Evolutionary conservation across 352 stramenopile species (phyloP).

Genomic region (Phytophthora constricta): DNA sequence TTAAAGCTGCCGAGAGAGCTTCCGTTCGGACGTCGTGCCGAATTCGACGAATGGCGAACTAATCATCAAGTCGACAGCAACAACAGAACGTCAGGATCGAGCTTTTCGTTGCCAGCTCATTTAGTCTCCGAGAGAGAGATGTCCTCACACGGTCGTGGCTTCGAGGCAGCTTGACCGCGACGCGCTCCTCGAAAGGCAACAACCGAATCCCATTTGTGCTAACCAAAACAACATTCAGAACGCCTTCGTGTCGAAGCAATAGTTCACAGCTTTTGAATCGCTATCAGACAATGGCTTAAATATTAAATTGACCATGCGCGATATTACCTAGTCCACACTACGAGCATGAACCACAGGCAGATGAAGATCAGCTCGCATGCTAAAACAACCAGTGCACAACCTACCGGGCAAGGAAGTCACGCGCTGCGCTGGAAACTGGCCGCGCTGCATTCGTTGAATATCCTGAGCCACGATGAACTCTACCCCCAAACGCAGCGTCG

Average conservation of each 20-base stretch:
- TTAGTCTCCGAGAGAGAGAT: background rate
- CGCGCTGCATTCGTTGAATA: slow-evolving; percentile 53
- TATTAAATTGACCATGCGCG: background rate
- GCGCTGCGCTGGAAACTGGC: slow-evolving; percentile 53
- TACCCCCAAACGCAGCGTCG: slow-evolving; percentile 41
- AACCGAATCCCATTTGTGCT: slow-evolving; percentile 31
- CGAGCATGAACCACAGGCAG: slow-evolving; percentile 4
- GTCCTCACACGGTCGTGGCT: slow-evolving; percentile 24
- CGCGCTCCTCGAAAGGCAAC: slow-evolving; percentile 31
- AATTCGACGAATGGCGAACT: slow-evolving; percentile 62
- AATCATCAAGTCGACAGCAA: background rate
- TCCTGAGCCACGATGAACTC: slow-evolving; percentile 52
- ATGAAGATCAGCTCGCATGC: background rate
- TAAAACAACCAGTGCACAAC: background rate
- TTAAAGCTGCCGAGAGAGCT: slow-evolving; percentile 27
- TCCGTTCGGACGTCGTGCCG: slow-evolving; percentile 34
- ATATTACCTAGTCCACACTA: slow-evolving; percentile 47
- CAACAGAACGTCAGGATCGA: background rate
- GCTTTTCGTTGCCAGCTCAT: background rate
- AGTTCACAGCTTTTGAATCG: slow-evolving; percentile 35
- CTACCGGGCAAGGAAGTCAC: slow-evolving; percentile 55
- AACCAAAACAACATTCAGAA: slow-evolving; percentile 25
- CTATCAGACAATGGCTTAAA: background rate
- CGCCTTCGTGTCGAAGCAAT: slow-evolving; percentile 36
- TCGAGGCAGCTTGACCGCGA: slow-evolving; percentile 20